Percentiles rank a stretch among this genome's conserved stretches.
phyloP scores from a whole-genome alignment of 192 early-diverging fungal species.

The Lobosporangium transversale region DNA sequence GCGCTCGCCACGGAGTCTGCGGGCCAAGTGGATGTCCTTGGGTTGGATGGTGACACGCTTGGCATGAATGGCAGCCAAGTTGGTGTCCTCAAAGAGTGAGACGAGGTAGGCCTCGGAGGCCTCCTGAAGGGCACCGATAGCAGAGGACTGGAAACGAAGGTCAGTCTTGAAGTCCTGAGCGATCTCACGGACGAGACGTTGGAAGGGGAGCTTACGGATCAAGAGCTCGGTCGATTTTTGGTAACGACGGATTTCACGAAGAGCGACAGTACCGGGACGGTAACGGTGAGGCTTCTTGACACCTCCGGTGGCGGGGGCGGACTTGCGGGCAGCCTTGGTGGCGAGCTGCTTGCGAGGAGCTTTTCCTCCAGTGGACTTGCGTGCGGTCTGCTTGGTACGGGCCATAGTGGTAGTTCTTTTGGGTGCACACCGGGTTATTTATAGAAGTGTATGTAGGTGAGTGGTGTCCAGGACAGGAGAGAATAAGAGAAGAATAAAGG shows the following conservation, averaged over 20 bases:
- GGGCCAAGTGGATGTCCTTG: slow-evolving; percentile 98
- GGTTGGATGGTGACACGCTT: slow-evolving; percentile 99
- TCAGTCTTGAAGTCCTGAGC: slow-evolving; percentile 99
- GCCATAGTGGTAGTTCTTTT: slow-evolving; percentile 81
- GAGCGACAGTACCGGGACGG: slow-evolving; percentile 88
- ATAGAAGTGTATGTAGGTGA: background rate
- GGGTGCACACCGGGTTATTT: too few species aligned
- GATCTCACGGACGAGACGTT: slow-evolving; percentile 96
- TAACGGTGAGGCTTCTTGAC: slow-evolving; percentile 96
- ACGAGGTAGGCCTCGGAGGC: slow-evolving; percentile 96
- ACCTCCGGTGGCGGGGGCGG: slow-evolving; percentile 91
- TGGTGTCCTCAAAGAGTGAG: slow-evolving; percentile 95
- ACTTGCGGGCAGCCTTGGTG: slow-evolving; percentile 98
- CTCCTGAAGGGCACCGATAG: slow-evolving; percentile 99
- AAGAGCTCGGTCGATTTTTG: slow-evolving; percentile 97
- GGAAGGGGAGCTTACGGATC: slow-evolving; percentile 94
- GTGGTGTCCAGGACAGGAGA: background rate
- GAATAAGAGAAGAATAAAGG: too few species aligned
- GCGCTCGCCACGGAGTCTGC: slow-evolving; percentile 93
- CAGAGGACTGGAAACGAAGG: slow-evolving; percentile 98
- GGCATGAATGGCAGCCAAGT: slow-evolving; percentile 99
- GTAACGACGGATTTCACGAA: slow-evolving; percentile 93
- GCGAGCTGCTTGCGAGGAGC: slow-evolving; percentile 98
- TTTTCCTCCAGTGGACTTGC: slow-evolving; percentile 99
- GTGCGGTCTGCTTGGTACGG: slow-evolving; percentile 90